Evolutionary conservation across 2,329 filamentous ascomycete species (phyloP).

Genomic region (Arachnomyces sp.): DNA sequence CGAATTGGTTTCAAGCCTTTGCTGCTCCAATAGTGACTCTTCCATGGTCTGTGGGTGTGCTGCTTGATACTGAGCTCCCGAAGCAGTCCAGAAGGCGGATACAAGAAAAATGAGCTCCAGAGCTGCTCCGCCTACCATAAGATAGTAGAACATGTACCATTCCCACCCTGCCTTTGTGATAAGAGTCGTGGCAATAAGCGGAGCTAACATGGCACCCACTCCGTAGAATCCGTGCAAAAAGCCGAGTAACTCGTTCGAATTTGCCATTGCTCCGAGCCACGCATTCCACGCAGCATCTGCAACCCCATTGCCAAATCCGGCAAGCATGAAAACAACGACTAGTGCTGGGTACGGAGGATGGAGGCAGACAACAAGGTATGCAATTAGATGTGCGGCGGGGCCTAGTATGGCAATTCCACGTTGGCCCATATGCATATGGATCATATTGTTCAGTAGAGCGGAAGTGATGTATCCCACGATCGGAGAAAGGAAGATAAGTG

Average conservation of each 20-base stretch:
- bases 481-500: conserved; percentile 42
- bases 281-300: conserved; percentile 47
- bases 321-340: conserved; percentile 56
- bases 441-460: conserved; percentile 35
- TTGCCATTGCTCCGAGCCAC: conserved; percentile 61
- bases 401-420: conserved; percentile 63
- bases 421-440: conserved; percentile 50
- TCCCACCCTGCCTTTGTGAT: conserved; percentile 52
- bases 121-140: conserved; percentile 54
- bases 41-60: conserved; percentile 34
- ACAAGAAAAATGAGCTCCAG: conserved; percentile 48
- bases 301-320: conserved; percentile 64
- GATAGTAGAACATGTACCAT: conserved; percentile 70
- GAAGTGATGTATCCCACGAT: conserved; percentile 40
- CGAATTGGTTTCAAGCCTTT: too few species aligned
- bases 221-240: conserved; percentile 64
- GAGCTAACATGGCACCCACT: conserved; percentile 59
- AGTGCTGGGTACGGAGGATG: conserved; percentile 64
- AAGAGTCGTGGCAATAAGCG: conserved; percentile 64
- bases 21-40: conserved; percentile 17
- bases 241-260: conserved; percentile 64
- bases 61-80: conserved; percentile 43
- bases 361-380: conserved; percentile 57
- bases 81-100: conserved; percentile 56
- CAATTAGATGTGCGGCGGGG: conserved; percentile 54